Evolutionary conservation across 176 grass and related monocot genomes (phyloP), one percentile per base, ranked within the genome.

Genomic region (Puya raimondii): DNA sequence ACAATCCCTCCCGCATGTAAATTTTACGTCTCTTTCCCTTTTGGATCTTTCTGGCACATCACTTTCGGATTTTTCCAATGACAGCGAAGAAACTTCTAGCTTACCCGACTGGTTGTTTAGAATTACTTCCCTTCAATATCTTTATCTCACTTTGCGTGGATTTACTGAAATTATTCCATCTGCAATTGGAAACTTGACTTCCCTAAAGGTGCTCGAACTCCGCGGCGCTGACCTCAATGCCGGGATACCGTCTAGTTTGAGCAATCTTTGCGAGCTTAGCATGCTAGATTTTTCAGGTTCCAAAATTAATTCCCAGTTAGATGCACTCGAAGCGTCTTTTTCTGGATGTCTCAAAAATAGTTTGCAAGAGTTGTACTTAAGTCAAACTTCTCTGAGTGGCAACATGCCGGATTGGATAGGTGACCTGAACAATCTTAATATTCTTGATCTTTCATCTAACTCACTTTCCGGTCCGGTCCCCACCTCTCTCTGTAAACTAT

Each of bases 341-440:
- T 57, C 53, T 57, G 53, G 53, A 2, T 57, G 53, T 15, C 0
- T 57, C 53, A 18, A 17, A 57, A 57, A 57, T 8, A 57, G 53
- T 18, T 57, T 57, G 17, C 53, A 57, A 16, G 53, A 57, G 53
- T 17, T 57, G 53, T 0, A 57, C 12, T 17, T 57, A 26, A 26
- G 1, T 2, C 1, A 1, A 1, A 67, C 13, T n/a, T n/a, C n/a
- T 48, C 86, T 23, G 53, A 53, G 25, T 69, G 67, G 51, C 11
- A 65, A 5, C 10, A 26, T 80, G 0, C 83, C 79, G 5, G 51
- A 59, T 25, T 90, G 79, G 87, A 23, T 90, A 12, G 61, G n/a
- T 14, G 26, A 80, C 11, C 52, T 85, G 22, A 23, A 0, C 72
- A 68, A 57, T 12, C 68, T 88, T 26, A 70, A 2, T 49, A 2